Base-by-base conservation (phyloP, 1,284 basidiomycete species). In the Meira miltonrushii region DNA sequence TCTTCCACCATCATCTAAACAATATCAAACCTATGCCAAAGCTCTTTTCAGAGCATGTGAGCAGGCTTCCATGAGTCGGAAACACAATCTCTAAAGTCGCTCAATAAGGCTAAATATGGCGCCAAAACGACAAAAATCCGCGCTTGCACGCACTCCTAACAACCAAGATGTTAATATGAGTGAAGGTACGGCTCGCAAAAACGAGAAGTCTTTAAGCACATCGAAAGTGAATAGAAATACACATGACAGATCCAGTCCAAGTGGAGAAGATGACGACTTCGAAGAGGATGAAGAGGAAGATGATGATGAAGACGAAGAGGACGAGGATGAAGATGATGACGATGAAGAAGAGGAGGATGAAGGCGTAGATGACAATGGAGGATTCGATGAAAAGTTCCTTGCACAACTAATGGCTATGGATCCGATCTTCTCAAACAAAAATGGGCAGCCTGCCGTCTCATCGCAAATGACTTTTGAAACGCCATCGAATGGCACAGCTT, bases 261-360 rank as follows among this genome's bases (percentile, higher is more conserved):
- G 46, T 12, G 25, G 46, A 21, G 28, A n/a, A n/a, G 50, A 41
- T 28, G 50, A 28, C n/a, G 50, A 50, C 21, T 63, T 60, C 4
- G 68, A 71, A 23, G 55, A 57, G 17, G 50, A 48, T 2, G 65
- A 71, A 13, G 66, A 61, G 7, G 55, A 61, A 5, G 57, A 49
- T 1, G 64, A 57, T 12, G 64, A 60, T 11, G 61, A 60, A 0
- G 68, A 69, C 13, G 73, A 68, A 12, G 68, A 64, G 0, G 69
- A 66, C 0, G 67, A 63, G 2, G 69, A 61, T 15, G 61, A 62
- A 15, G 59, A 57, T 17, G 63, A 65, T 12, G 58, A 68, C 2
- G 63, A 66, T 39, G 21, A 54, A 21, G 19, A 33, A 11, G 19
- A 37, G 21, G 33, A 43, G 33, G 39, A 55, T 3, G 38, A 21